These are phyloP conservation scores for Inonotus hispidus DNA, from an alignment of 1,284 basidiomycete genomes.

Conservation along the genomic window DNA sequence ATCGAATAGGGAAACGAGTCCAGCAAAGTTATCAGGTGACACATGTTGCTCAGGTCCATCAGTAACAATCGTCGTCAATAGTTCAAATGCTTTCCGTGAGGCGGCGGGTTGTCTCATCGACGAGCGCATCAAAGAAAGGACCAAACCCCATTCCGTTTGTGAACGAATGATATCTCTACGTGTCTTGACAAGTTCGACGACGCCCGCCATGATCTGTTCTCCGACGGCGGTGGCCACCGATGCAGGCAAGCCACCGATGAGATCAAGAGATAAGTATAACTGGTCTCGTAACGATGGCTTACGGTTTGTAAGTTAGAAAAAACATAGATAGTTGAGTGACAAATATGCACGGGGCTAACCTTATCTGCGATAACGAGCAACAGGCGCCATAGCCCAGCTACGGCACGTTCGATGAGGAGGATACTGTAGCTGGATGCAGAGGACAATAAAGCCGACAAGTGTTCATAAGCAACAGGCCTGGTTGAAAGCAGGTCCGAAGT, in stretches of 20 bases:
- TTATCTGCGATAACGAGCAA: slow-evolving; percentile 75
- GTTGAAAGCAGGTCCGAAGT: neutral
- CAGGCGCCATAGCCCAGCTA: slow-evolving; percentile 82
- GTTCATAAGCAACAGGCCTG: slow-evolving; percentile 91
- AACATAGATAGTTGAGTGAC: neutral
- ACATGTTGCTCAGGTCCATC: slow-evolving; percentile 57
- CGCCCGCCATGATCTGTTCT: slow-evolving; percentile 86
- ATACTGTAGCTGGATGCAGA: slow-evolving; percentile 81
- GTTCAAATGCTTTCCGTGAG: slow-evolving; percentile 76
- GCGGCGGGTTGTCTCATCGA: slow-evolving; percentile 88
- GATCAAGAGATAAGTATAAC: slow-evolving; percentile 89
- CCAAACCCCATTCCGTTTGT: slow-evolving; percentile 93
- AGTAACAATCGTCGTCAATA: slow-evolving; percentile 58
- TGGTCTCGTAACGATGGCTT: slow-evolving; percentile 82
- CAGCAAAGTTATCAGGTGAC: slow-evolving; percentile 75
- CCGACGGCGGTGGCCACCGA: slow-evolving; percentile 79
- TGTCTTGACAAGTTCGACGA: slow-evolving; percentile 73
- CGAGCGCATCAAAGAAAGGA: slow-evolving; percentile 85
- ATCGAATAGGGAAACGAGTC: slow-evolving; percentile 77
- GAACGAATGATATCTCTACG: slow-evolving; percentile 76
- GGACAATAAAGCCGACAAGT: slow-evolving; percentile 77
- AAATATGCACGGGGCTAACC: slow-evolving; percentile 37
- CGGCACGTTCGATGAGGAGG: slow-evolving; percentile 91
- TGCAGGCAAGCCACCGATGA: slow-evolving; percentile 77
- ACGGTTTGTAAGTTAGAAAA: slow-evolving; percentile 18